Base-by-base conservation (phyloP, 2,329 filamentous ascomycete species). In the Fusarium sp. region DNA sequence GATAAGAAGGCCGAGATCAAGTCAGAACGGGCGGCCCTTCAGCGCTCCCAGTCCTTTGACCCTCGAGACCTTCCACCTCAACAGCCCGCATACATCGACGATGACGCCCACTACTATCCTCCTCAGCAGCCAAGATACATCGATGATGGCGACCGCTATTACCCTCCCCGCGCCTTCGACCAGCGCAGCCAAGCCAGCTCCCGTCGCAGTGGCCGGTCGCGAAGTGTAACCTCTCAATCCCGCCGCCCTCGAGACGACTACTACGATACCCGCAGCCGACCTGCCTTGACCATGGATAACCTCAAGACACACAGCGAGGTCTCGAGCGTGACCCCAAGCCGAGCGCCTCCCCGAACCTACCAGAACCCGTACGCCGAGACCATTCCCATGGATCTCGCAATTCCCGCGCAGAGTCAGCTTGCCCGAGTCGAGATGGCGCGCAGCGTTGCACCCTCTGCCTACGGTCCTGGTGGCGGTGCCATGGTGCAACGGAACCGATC, bases 1-100 rank as follows among this genome's bases (percentile, higher is more conserved):
- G 94, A 97, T 79, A 94, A 94, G 80, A 98, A 97, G 82, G 92
- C 94, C 8, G 91, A 95, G 75, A 88, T 98, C 77, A 91, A 91
- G 80, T 90, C 92, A 22, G 90, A 94, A 75, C 84, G 84, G 16
- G 80, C 81, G n/a, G 80, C 81, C n/a, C 76, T 86, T 51, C 89
- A 91, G 77, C 91, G 92, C 78, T 87, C 92, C 63, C 88, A 92
- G 72, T 92, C 87, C 5, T 88, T 86, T 71, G 85, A 88, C 29
- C 57, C 63, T 2, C 66, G 64, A 61, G 59, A 49, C 38, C 79
- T 65, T 40, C 74, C 64, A 12, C 80, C 66, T 53, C 75, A 53
- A n/a, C 46, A 53, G 27, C 27, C 46, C 46, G 31, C 27, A 29
- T 53, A 53, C 27, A 14, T 31, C 46, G 46, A 53, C 17, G 46